phyloP scores from a whole-genome alignment of 2,329 filamentous ascomycete genomes.

The Curvularia hawaiiensis region DNA sequence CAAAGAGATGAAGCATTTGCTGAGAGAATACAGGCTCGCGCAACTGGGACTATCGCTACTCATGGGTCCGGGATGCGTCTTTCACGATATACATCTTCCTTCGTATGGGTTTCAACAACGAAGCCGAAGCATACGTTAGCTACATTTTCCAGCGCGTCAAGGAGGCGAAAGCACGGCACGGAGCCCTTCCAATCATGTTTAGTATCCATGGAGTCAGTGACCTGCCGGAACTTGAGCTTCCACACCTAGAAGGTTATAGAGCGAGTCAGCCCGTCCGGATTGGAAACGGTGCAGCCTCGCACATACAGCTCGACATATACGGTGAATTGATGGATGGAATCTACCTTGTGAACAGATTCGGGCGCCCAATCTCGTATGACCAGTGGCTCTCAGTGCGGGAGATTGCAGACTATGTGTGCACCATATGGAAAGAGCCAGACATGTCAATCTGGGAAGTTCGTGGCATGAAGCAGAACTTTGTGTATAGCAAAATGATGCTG shows the following conservation, averaged over 20 bases:
- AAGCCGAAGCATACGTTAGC: conserved; percentile 78
- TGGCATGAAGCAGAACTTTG: conserved; percentile 75
- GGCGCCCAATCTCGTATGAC: conserved; percentile 75
- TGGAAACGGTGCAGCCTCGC: conserved; percentile 77
- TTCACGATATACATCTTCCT: conserved; percentile 79
- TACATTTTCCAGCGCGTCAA: conserved; percentile 76
- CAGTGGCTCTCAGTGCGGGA: conserved; percentile 74
- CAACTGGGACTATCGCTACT: conserved; percentile 74
- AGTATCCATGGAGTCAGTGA: conserved; percentile 72
- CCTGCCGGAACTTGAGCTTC: conserved; percentile 71
- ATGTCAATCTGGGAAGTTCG: conserved; percentile 87
- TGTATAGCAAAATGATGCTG: conserved; percentile 82
- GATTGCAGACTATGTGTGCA: conserved; percentile 72
- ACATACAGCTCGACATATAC: conserved; percentile 80
- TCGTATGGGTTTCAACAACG: conserved; percentile 74
- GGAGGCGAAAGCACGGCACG: conserved; percentile 63
- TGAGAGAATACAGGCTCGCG: conserved; percentile 50
- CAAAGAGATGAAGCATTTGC: background rate
- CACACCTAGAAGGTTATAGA: conserved; percentile 74
- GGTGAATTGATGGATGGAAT: conserved; percentile 79
- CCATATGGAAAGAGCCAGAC: conserved; percentile 68
- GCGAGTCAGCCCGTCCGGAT: conserved; percentile 74
- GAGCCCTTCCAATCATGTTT: conserved; percentile 79
- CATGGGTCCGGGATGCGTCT: conserved; percentile 77
- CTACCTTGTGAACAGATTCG: conserved; percentile 80